Base-by-base conservation (phyloP, 2,329 filamentous ascomycete genomes). In the Salinomyces thailandicus region DNA sequence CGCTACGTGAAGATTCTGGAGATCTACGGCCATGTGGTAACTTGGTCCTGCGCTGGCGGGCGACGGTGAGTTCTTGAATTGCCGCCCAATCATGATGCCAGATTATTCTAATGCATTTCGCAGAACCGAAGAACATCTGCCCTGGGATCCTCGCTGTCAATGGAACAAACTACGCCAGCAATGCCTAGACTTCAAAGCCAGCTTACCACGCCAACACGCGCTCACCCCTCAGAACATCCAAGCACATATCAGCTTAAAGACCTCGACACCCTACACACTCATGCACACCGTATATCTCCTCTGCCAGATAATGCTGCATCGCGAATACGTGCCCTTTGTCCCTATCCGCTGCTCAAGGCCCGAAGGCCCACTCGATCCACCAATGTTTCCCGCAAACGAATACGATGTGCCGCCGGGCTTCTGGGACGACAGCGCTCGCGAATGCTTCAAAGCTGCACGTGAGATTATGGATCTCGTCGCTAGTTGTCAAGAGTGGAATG, bases 251-350 rank as follows among this genome's bases (percentile, higher is more conserved):
- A 75, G 73, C 42, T 69, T 74, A 37, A 69, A 74, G 28, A 74
- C 73, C 2, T 74, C 74, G 1, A 77, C 76, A 31, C 69, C 72
- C 5, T 85, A 79, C 50, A 72, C 77, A 7, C 68, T 80, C 3
- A 61, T 85, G 37, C 80, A 85, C 49, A 75, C 77, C 47, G 68
- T 82, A 1, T 71, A 75, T 40, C 71, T 72, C 2, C 63, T 83
- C 2, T 82, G 76, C 52, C 68, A 72, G 38, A 77, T 85, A 43
- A 75, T 81, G 62, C 64, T 83, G 18, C 75, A 81, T 49, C 67
- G 79, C 43, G 77, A 82, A 52, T 81, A 78, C 43, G 67, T 82
- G 17, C 77, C 78, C 0, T 81, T 79, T 49, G 67, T 79, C 12
- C 74, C 78, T 2, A 63, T 79, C 30, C 61, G 62, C 13, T 65